Conservation (phyloP, 805 yeast genomes). For the Yamadazyma paraphyllophila region DNA sequence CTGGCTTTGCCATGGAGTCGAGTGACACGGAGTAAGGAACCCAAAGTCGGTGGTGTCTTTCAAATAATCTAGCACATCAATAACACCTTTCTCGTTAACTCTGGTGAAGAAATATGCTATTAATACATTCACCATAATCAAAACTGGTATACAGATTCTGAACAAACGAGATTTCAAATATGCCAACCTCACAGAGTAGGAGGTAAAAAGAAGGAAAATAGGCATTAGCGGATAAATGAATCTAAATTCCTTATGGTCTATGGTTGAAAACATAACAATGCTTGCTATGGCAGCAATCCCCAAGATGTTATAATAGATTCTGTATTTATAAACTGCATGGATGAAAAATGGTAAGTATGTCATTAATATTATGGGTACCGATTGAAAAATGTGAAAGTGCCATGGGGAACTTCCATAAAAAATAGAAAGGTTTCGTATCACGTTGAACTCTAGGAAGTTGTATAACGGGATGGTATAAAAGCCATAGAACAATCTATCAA, state of each 20-base stretch:
- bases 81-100: conserved; percentile 85
- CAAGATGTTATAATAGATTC: conserved; percentile 14
- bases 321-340: conserved; percentile 14
- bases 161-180: conserved; percentile 1
- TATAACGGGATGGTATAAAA: conserved; percentile 57
- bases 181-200: conserved; percentile 32
- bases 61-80: conserved; percentile 59
- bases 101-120: conserved; percentile 54
- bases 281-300: conserved; percentile 39
- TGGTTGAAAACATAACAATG: conserved; percentile 54
- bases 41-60: conserved; percentile 49
- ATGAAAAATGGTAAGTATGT: conserved; percentile 63
- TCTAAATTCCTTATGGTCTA: conserved; percentile 87
- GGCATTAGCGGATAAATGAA: conserved; percentile 88
- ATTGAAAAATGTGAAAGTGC: conserved; percentile 83
- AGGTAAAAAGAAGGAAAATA: conserved; percentile 51
- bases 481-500: conserved; percentile 65
- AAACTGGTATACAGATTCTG: conserved; percentile 18
- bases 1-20: conserved; percentile 92
- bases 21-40: conserved; percentile 92
- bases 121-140: conserved; percentile 32
- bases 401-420: conserved; percentile 86
- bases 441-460: conserved; percentile 75
- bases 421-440: conserved; percentile 65
- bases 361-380: conserved; percentile 71